phyloP scores from a whole-genome alignment of 23 red algal species.

The Gracilaria gracilis region DNA sequence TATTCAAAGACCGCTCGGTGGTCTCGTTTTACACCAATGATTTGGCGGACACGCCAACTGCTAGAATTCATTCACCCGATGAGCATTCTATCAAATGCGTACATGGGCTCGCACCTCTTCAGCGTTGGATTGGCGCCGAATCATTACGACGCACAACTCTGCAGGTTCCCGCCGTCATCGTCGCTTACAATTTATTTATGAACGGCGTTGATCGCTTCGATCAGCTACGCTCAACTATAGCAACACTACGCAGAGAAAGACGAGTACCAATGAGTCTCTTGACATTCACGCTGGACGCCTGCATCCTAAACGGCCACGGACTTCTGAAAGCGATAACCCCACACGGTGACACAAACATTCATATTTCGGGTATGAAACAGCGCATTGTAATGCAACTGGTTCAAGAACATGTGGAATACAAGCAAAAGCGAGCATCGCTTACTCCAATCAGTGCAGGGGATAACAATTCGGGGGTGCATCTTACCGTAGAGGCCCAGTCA shows the following conservation, averaged over 20 bases:
- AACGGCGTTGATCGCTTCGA: constrained; percentile 14
- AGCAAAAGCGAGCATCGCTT: neutral
- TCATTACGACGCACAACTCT: neutral
- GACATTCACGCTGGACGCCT: neutral
- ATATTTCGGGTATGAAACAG: neutral
- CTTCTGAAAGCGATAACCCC: neutral
- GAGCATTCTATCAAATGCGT: too few species aligned
- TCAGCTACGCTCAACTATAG: neutral
- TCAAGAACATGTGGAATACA: neutral
- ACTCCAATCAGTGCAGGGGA: neutral
- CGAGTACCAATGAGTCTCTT: neutral
- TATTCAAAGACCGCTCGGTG: constrained; percentile 7
- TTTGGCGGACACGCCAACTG: neutral
- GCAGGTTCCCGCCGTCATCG: neutral
- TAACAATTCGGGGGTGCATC: neutral
- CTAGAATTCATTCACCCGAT: neutral
- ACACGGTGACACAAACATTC: neutral
- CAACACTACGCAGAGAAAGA: neutral
- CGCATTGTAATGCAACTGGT: neutral
- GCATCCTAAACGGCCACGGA: neutral
- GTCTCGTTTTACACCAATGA: constrained; percentile 7
- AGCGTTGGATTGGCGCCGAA: neutral
- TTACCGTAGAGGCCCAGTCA: neutral
- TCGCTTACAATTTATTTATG: constrained; percentile 4
- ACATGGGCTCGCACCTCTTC: too few species aligned